phyloP scores from a whole-genome alignment of 192 early-diverging fungal genomes.

The Coemansia sp. region DNA sequence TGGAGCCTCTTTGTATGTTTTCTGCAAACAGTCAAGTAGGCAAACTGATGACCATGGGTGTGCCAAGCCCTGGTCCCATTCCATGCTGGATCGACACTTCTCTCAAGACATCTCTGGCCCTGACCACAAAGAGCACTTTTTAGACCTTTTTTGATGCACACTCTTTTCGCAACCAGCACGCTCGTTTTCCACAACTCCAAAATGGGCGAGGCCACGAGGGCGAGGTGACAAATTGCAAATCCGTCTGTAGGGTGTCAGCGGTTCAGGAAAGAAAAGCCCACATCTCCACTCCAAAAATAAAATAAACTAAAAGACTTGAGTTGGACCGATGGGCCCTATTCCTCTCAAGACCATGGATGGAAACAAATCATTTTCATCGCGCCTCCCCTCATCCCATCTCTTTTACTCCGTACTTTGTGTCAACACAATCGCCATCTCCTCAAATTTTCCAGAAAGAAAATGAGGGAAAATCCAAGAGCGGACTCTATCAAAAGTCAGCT shows the following conservation, averaged over 20 bases:
- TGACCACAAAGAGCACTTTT: not conserved
- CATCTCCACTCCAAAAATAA: too few species aligned
- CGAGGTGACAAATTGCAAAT: not conserved
- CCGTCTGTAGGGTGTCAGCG: not conserved
- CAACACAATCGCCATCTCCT: not conserved
- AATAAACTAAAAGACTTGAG: not conserved
- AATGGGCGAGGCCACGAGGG: too few species aligned
- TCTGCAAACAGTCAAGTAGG: too few species aligned
- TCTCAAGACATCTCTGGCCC: not conserved
- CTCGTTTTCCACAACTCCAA: too few species aligned
- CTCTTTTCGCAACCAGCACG: too few species aligned
- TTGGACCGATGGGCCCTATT: not conserved
- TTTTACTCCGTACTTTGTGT: not conserved
- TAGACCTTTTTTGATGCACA: not conserved
- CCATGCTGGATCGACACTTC: not conserved
- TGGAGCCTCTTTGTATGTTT: too few species aligned
- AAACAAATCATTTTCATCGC: too few species aligned
- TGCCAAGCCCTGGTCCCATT: not conserved
- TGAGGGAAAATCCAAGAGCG: too few species aligned
- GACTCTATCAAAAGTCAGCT: not conserved
- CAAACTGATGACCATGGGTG: too few species aligned
- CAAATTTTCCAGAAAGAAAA: not conserved
- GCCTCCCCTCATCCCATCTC: too few species aligned
- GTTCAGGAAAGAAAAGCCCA: not conserved
- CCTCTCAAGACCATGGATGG: not conserved